phyloP scores from a whole-genome alignment of 1,284 basidiomycete genomes.

The Anthracocystis panici-leucophaei region DNA sequence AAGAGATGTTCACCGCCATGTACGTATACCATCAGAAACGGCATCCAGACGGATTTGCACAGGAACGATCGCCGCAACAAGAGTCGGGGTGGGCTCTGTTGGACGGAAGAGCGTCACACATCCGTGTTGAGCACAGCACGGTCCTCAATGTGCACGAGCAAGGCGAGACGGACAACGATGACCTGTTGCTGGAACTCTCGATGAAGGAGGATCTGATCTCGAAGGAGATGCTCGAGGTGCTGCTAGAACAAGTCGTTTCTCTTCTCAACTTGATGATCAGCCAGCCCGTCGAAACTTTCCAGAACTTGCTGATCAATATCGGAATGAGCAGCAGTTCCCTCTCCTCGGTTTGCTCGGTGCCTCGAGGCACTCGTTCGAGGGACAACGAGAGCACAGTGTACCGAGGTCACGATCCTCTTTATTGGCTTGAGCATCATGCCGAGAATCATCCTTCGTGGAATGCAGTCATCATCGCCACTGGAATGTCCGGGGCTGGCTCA shows the following conservation, averaged over 20 bases:
- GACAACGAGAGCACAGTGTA: neutral
- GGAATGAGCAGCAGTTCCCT: neutral
- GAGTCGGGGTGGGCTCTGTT: neutral
- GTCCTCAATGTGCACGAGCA: constrained; percentile 20
- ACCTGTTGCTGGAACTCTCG: constrained; percentile 14
- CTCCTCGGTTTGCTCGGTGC: neutral
- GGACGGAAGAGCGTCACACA: neutral
- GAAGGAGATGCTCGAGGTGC: constrained; percentile 9
- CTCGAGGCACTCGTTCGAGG: neutral
- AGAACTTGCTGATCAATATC: too few species aligned
- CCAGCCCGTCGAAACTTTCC: neutral
- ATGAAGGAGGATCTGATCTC: constrained; percentile 21
- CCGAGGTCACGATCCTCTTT: constrained; percentile 14
- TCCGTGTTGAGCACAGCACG: constrained; percentile 25
- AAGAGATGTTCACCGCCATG: constrained; percentile 25
- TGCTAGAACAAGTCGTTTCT: constrained; percentile 12
- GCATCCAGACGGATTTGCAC: neutral
- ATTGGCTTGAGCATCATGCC: constrained; percentile 19
- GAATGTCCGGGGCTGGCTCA: neutral
- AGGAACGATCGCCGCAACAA: too few species aligned
- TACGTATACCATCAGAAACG: constrained; percentile 14
- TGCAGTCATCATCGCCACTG: constrained; percentile 13
- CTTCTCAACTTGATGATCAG: constrained; percentile 3
- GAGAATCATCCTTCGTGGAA: constrained; percentile 15
- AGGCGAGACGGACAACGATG: constrained; percentile 3